Conservation (phyloP, 371 early-diverging fungal genomes). For the Apophysomyces ossiformis region DNA sequence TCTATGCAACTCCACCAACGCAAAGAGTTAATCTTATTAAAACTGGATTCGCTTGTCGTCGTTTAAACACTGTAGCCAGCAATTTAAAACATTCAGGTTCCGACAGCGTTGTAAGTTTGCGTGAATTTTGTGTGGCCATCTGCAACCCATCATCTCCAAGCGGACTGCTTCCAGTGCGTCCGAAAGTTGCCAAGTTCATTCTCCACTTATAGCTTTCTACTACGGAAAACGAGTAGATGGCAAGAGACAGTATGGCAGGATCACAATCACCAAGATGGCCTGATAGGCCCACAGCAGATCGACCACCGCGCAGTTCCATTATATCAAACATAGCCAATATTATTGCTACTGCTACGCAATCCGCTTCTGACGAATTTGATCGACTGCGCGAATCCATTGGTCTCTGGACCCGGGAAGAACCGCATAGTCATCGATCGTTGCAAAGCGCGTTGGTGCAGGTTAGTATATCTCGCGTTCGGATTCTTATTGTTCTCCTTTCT, state of each 20-base stretch:
- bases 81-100: too few species aligned
- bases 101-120: too few species aligned
- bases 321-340: slow-evolving; percentile 7
- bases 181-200: background rate
- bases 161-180: too few species aligned
- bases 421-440: background rate
- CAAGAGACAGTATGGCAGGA: background rate
- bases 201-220: background rate
- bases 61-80: too few species aligned
- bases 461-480: background rate
- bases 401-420: slow-evolving; percentile 9
- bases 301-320: background rate
- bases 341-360: slow-evolving; percentile 14
- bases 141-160: too few species aligned
- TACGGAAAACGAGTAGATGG: background rate
- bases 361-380: slow-evolving; percentile 20
- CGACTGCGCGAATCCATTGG: slow-evolving; percentile 17
- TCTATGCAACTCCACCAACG: too few species aligned
- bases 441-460: background rate
- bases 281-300: background rate
- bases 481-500: background rate
- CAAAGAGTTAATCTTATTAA: too few species aligned
- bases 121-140: too few species aligned
- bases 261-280: background rate
- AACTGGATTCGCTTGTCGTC: too few species aligned